Conservation (phyloP, 2,329 filamentous ascomycete species). For the Colletotrichum karsti region DNA sequence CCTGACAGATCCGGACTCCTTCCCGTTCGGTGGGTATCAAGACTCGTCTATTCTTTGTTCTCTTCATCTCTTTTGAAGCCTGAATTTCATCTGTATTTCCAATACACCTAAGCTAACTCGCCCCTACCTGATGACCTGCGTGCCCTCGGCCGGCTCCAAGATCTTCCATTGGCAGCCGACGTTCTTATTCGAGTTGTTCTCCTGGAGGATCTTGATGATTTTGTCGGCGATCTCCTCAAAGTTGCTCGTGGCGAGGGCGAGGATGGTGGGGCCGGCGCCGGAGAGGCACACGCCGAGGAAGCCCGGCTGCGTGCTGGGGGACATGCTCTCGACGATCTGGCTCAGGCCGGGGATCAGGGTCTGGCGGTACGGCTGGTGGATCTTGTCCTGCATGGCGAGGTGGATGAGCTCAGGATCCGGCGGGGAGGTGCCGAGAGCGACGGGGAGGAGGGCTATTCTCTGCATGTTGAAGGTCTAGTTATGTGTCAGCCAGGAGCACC, state of each 20-base stretch:
- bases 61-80: not conserved
- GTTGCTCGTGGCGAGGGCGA: slow-evolving; percentile 89
- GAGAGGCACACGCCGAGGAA: slow-evolving; percentile 94
- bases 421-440: slow-evolving; percentile 87
- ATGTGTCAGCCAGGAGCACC: not conserved
- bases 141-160: slow-evolving; percentile 85
- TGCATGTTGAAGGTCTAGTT: slow-evolving; percentile 87
- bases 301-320: slow-evolving; percentile 84
- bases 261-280: slow-evolving; percentile 92
- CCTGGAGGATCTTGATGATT: slow-evolving; percentile 78
- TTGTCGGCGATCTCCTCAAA: slow-evolving; percentile 86
- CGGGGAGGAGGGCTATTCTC: slow-evolving; percentile 88
- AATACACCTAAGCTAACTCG: not conserved
- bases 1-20: not conserved
- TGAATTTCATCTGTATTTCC: no score
- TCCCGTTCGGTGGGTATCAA: not conserved
- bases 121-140: slow-evolving; percentile 46
- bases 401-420: slow-evolving; percentile 95
- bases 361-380: slow-evolving; percentile 96
- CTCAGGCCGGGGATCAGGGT: slow-evolving; percentile 90
- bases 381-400: slow-evolving; percentile 97
- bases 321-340: slow-evolving; percentile 91
- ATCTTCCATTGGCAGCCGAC: slow-evolving; percentile 89
- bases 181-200: slow-evolving; percentile 62
- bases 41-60: slow-evolving; percentile 2